Evolutionary conservation across 768 basidiomycete species (phyloP).

Genomic region (Tremella yokohamensis): DNA sequence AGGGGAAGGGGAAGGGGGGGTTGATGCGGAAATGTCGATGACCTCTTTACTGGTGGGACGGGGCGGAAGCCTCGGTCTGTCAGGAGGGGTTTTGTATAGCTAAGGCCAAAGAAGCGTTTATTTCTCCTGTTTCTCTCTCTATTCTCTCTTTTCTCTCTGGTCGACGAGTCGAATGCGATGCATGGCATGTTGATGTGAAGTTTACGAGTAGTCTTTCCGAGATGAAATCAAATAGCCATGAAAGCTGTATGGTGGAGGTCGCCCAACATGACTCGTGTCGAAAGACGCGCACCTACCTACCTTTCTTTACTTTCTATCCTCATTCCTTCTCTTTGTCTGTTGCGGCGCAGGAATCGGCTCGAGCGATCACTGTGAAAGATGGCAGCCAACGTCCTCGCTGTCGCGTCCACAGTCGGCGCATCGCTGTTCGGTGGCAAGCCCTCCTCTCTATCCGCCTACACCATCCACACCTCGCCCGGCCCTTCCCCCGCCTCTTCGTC

Average conservation of each 20-base stretch:
- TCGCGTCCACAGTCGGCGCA: constrained; percentile 18
- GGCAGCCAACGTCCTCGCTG: constrained; percentile 25
- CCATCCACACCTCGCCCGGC: constrained; percentile 18
- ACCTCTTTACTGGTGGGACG: background rate
- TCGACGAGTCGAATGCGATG: background rate
- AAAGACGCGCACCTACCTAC: no score
- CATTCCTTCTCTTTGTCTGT: no score
- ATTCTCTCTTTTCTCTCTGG: constrained; percentile 4
- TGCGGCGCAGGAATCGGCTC: no score
- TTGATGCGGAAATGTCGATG: background rate
- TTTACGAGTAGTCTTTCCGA: no score
- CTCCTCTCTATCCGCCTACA: constrained; percentile 33
- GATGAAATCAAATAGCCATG: no score
- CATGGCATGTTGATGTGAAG: constrained; percentile 4
- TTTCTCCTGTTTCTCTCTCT: background rate
- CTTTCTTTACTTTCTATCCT: no score
- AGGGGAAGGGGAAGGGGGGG: background rate
- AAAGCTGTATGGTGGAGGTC: no score
- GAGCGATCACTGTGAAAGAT: background rate
- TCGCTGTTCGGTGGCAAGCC: constrained; percentile 24
- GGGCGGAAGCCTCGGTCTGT: constrained; percentile 3
- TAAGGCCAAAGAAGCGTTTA: background rate
- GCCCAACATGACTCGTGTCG: no score
- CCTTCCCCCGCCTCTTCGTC: constrained; percentile 26
- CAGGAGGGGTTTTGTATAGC: background rate